Conservation (phyloP, 257 asterid genomes). For the Nyctanthes arbortristis region DNA sequence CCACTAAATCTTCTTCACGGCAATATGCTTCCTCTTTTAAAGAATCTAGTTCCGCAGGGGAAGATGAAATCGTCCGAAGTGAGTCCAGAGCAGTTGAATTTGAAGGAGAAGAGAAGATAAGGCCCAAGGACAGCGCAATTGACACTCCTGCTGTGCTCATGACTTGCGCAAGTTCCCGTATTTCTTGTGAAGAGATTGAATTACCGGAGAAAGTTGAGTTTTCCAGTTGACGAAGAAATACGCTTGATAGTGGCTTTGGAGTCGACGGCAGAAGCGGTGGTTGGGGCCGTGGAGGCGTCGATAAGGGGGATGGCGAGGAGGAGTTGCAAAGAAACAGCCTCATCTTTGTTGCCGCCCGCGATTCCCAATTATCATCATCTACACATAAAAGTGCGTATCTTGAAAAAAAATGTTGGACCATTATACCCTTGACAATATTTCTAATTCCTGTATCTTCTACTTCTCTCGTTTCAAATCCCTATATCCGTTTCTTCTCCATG, state of each 20-base stretch:
- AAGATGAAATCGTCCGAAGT: constrained; percentile 6
- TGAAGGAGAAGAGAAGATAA: constrained; percentile 52
- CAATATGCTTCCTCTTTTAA: constrained; percentile 47
- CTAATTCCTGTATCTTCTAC: too few relatives aligned
- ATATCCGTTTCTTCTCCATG: too few relatives aligned
- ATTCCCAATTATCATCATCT: too few relatives aligned
- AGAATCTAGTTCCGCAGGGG: constrained; percentile 14
- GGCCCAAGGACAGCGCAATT: constrained; percentile 57
- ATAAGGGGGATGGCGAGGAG: constrained; percentile 29
- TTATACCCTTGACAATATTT: too few relatives aligned
- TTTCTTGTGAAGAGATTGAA: constrained; percentile 16
- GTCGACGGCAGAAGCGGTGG: constrained; percentile 6
- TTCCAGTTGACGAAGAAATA: constrained; percentile 5
- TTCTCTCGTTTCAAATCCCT: too few relatives aligned
- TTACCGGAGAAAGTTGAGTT: neutral
- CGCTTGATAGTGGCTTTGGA: constrained; percentile 11
- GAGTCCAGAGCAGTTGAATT: constrained; percentile 36
- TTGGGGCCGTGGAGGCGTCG: constrained; percentile 5
- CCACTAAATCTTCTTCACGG: constrained; percentile 47
- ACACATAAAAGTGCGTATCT: too few relatives aligned
- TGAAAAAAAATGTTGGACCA: too few relatives aligned
- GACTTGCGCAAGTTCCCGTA: constrained; percentile 27
- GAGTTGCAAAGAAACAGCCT: constrained; percentile 44
- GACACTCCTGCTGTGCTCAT: constrained; percentile 50
- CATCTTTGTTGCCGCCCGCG: constrained; percentile 34